Percentiles rank a stretch among this genome's conserved stretches.
These are phyloP conservation scores for Daldinia grandis DNA, from an alignment of 495 filamentous ascomycete genomes.

Conservation along the genomic window DNA sequence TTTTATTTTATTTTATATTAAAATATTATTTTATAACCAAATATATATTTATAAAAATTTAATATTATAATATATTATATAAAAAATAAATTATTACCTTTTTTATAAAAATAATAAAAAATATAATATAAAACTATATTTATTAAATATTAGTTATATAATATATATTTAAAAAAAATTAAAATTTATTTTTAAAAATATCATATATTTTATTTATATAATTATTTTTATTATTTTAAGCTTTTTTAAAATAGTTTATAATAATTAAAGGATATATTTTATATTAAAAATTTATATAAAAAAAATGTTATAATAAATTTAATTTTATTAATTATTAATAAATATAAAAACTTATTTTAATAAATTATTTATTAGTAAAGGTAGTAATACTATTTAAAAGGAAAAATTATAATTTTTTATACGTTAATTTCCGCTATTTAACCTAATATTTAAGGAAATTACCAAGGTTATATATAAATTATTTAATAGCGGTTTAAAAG, in stretches of 20 bases:
- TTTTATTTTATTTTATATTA: not conserved
- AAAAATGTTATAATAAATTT: not conserved
- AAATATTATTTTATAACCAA: not conserved
- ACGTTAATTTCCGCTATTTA: no score
- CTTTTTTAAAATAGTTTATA: no score
- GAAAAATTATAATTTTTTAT: no score
- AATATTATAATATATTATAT: not conserved
- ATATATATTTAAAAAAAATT: slow-evolving; percentile 1
- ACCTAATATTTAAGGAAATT: not conserved
- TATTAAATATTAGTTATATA: not conserved
- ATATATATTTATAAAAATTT: slow-evolving; percentile 1
- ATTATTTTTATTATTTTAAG: not conserved
- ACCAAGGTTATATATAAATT: no score
- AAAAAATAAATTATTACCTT: slow-evolving; percentile 3
- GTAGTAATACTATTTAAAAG: no score
- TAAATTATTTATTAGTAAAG: no score
- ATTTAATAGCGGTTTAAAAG: no score
- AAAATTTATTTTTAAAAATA: slow-evolving; percentile 3
- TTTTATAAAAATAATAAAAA: not conserved
- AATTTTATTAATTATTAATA: not conserved
- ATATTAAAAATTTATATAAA: slow-evolving; percentile 2
- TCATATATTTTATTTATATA: not conserved
- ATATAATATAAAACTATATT: not conserved
- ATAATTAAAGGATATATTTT: no score
- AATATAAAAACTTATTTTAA: not conserved